Evolutionary conservation across 768 basidiomycete species (phyloP).

Genomic region (Russula virescens): DNA sequence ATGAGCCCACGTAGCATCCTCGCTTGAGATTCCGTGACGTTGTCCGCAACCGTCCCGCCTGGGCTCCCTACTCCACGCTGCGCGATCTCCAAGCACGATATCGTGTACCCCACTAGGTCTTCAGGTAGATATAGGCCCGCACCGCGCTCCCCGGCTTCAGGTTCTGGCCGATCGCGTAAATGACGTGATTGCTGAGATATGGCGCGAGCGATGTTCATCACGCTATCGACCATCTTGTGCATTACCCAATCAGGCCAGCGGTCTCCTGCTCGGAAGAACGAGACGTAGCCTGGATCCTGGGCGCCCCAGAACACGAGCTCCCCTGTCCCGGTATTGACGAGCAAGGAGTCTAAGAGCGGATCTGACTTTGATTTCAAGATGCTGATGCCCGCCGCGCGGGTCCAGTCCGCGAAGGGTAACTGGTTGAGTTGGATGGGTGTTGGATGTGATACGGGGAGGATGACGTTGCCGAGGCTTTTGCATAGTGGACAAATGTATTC

Average conservation of each 20-base stretch:
- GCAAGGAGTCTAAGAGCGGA: conserved; percentile 60
- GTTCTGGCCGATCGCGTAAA: conserved; percentile 69
- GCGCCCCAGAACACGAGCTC: conserved; percentile 89
- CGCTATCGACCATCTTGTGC: conserved; percentile 81
- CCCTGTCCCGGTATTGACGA: conserved; percentile 74
- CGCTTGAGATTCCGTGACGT: conserved; percentile 68
- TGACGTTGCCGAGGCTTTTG: conserved; percentile 92
- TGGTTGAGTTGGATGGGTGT: conserved; percentile 44
- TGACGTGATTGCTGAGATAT: conserved; percentile 83
- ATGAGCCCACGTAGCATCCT: conserved; percentile 76
- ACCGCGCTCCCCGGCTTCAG: conserved; percentile 68
- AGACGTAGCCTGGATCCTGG: conserved; percentile 66
- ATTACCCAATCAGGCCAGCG: conserved; percentile 50
- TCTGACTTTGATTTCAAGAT: conserved; percentile 83
- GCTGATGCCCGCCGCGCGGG: conserved; percentile 81
- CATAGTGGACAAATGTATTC: conserved; percentile 97
- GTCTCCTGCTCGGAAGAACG: conserved; percentile 47
- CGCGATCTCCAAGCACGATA: conserved; percentile 73
- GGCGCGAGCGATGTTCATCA: conserved; percentile 71
- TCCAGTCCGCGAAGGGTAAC: conserved; percentile 80
- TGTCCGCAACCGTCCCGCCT: conserved; percentile 58
- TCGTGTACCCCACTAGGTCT: conserved; percentile 85
- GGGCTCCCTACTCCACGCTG: conserved; percentile 58
- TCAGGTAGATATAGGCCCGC: conserved; percentile 88
- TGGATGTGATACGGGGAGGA: conserved; percentile 71